Evolutionary conservation across 352 stramenopile species (phyloP).

Genomic region (Lagenidium giganteum): DNA sequence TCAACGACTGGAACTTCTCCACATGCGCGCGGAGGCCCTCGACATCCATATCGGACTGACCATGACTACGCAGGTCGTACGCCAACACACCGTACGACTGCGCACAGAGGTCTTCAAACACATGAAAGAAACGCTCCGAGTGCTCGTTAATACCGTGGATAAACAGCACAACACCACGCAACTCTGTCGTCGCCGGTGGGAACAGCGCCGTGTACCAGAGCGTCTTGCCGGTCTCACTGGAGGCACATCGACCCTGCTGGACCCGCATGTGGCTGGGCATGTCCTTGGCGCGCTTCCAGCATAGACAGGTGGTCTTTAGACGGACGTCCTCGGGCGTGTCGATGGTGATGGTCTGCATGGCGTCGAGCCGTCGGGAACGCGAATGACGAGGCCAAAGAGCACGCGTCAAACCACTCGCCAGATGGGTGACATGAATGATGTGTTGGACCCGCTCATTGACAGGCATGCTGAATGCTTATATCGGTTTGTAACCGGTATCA

Average conservation of each 20-base stretch:
- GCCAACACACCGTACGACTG: constrained; percentile 10
- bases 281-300: constrained; percentile 2
- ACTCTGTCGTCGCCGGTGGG: neutral
- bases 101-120: constrained; percentile 6
- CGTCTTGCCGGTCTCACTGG: neutral
- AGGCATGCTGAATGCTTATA: no score
- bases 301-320: neutral
- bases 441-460: no score
- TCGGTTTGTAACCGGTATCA: no score
- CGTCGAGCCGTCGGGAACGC: neutral
- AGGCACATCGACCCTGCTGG: neutral
- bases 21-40: constrained; percentile 5
- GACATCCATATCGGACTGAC: constrained; percentile 11
- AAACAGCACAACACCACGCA: constrained; percentile 2
- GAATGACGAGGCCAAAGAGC: no score
- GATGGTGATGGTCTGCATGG: neutral
- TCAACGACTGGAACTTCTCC: constrained; percentile 6
- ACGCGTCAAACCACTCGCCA: no score
- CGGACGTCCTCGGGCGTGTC: neutral
- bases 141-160: constrained; percentile 18
- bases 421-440: no score
- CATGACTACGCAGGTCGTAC: constrained; percentile 17
- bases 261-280: neutral
- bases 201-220: constrained; percentile 2
- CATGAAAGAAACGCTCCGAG: constrained; percentile 15